Base-by-base conservation (phyloP, 2,329 filamentous ascomycete genomes). In the Colletotrichum orchidophilum region DNA sequence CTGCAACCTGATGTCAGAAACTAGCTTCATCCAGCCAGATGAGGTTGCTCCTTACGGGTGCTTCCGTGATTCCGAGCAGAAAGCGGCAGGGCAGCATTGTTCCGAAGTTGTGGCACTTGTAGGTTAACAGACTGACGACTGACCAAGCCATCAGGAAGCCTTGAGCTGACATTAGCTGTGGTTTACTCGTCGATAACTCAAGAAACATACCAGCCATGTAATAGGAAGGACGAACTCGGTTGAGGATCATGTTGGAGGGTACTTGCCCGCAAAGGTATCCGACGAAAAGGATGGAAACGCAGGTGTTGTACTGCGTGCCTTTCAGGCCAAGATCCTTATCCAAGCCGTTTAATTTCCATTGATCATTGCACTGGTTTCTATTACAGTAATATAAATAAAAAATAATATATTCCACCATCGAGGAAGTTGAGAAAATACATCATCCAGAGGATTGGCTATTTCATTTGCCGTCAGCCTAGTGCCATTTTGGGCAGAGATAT, bases 191-290 rank as follows among this genome's bases (percentile, higher is more conserved):
- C 7, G 8, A n/a, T 9, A 9, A 8, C 8, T 15, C 1, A 9
- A 33, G 8, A 2, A 7, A 12, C 42, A 18, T 54, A 67, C 55
- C 72, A 67, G 71, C 63, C 74, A 74, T 66, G 64, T 65, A 52
- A 68, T 71, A 73, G 1, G 72, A 73, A 5, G 76, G 75, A 5
- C 76, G 73, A 0, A 76, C 78, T 24, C 78, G 74, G 64, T 78
- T 80, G 3, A 81, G 69, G n/a, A 80, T 76, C 78, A 81, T 80
- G 73, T 81, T 81, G 21, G 76, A 78, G 12, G 78, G 79, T 7
- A 82, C 67, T 26, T 74, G 72, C 13, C 72, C 72, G 11, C 70
- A 72, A 3, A 73, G 70, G 9, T 73, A 73, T 59, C 72, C 72
- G 13, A 73, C 72, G 7, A 73, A 73, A 2, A 73, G 52, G 39